These are phyloP conservation scores for Auricularia heimuer DNA, from an alignment of 768 basidiomycete genomes.

Conservation along the genomic window DNA sequence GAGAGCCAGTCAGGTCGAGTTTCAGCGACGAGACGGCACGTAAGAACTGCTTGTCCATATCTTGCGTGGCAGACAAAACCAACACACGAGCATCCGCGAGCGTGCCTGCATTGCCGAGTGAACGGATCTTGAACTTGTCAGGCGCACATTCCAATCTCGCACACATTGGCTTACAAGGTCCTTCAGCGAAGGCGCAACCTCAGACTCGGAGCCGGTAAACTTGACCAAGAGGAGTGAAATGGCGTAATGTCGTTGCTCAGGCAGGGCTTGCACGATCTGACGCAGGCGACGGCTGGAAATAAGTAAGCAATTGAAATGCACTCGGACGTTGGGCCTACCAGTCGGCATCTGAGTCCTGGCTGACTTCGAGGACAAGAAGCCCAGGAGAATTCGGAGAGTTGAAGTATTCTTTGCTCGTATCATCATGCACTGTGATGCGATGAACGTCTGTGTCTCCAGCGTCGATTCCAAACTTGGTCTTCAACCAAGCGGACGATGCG, in stretches of 20 bases:
- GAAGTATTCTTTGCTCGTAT: neutral
- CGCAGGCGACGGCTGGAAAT: conserved; percentile 69
- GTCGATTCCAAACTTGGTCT: conserved; percentile 58
- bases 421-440: conserved; percentile 17
- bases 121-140: conserved; percentile 32
- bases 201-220: conserved; percentile 42
- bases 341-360: conserved; percentile 55
- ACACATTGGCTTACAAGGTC: conserved; percentile 41
- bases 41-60: conserved; percentile 48
- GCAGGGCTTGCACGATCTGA: conserved; percentile 47
- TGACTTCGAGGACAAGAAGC: conserved; percentile 65
- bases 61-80: conserved; percentile 34
- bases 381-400: conserved; percentile 37
- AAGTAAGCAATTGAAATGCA: conserved; percentile 42
- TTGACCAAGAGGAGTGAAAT: conserved; percentile 53
- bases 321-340: conserved; percentile 32
- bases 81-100: conserved; percentile 39
- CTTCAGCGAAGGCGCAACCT: conserved; percentile 38
- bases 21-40: conserved; percentile 30
- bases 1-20: conserved; percentile 49
- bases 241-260: conserved; percentile 44
- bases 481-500: conserved; percentile 71
- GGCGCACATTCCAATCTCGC: conserved; percentile 1
- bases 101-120: conserved; percentile 35
- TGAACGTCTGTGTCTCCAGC: conserved; percentile 41